Conservation (phyloP, 768 basidiomycete species). For the Pleurotus giganteus region DNA sequence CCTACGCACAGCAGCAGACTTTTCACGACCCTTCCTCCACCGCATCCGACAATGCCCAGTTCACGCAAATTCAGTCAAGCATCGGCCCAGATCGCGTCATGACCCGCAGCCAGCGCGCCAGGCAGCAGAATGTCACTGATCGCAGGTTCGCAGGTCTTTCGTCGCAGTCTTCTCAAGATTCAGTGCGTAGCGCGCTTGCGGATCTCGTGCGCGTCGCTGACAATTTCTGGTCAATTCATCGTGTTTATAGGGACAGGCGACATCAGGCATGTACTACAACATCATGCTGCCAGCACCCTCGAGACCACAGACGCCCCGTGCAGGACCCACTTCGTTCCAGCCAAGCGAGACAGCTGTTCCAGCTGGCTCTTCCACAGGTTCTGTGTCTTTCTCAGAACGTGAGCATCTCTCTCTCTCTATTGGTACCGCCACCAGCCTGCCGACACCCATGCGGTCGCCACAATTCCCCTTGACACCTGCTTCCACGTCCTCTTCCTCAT, state of each 20-base stretch:
- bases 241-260: constrained; percentile 5
- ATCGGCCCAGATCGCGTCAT: constrained; percentile 50
- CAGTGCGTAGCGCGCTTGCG: not conserved
- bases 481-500: constrained; percentile 42
- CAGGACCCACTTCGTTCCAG: not conserved
- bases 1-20: not conserved
- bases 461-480: constrained; percentile 46
- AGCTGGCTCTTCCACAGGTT: not conserved
- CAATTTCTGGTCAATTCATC: not conserved
- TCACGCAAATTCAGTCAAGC: constrained; percentile 46
- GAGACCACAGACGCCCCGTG: constrained; percentile 3
- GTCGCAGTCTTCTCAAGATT: constrained; percentile 9
- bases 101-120: constrained; percentile 41
- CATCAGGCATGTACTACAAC: constrained; percentile 6
- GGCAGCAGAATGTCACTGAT: constrained; percentile 1
- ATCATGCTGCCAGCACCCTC: constrained; percentile 7
- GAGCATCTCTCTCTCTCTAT: constrained; percentile 32
- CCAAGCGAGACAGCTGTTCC: not conserved
- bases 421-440: constrained; percentile 17
- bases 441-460: constrained; percentile 32
- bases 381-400: constrained; percentile 13
- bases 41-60: constrained; percentile 13
- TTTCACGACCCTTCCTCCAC: constrained; percentile 8
- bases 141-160: constrained; percentile 4
- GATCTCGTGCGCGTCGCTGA: not conserved